Percentiles rank a stretch among this genome's conserved stretches.
These are phyloP conservation scores for Beauveria pseudobassiana DNA, from an alignment of 2,329 filamentous ascomycete genomes.

Conservation along the genomic window DNA sequence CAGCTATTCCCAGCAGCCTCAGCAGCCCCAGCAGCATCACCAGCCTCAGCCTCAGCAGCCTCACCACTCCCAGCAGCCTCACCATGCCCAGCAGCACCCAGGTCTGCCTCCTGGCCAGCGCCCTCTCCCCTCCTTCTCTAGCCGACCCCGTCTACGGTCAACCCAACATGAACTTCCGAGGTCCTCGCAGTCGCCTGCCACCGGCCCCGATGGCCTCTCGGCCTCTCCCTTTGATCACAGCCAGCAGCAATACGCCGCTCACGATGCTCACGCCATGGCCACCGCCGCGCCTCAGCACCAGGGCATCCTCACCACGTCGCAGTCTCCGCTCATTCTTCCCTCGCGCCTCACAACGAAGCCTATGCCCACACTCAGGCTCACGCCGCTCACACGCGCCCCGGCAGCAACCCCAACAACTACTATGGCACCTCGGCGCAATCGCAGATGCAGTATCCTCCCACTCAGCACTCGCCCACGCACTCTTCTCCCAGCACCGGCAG, in stretches of 20 bases:
- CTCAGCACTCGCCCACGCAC: constrained; percentile 30
- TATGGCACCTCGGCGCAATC: constrained; percentile 47
- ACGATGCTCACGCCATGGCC: constrained; percentile 21
- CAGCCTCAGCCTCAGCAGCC: no score
- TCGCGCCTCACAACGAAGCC: neutral
- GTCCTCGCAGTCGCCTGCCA: constrained; percentile 39
- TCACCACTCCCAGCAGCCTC: no score
- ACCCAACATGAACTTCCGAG: constrained; percentile 16
- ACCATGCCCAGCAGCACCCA: no score
- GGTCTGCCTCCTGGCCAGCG: constrained; percentile 15
- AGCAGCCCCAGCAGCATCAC: no score
- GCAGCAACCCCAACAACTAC: constrained; percentile 50
- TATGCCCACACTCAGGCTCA: constrained; percentile 27
- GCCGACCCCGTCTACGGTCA: constrained; percentile 17
- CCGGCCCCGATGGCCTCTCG: constrained; percentile 54
- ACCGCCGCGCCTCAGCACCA: constrained; percentile 5
- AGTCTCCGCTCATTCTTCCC: constrained; percentile 27
- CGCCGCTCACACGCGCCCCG: constrained; percentile 40
- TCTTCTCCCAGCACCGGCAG: constrained; percentile 39
- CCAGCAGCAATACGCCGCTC: constrained; percentile 47
- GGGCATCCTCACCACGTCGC: constrained; percentile 15
- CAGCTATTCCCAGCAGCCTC: neutral
- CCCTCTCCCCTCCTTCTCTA: constrained; percentile 19
- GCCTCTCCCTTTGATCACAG: constrained; percentile 61
- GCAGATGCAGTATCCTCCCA: constrained; percentile 36